A percentile compares a stretch with the other conserved stretches of the same genome.
phyloP scores from a whole-genome alignment of 176 grass and related monocot species.

The Cenchrus americanus region DNA sequence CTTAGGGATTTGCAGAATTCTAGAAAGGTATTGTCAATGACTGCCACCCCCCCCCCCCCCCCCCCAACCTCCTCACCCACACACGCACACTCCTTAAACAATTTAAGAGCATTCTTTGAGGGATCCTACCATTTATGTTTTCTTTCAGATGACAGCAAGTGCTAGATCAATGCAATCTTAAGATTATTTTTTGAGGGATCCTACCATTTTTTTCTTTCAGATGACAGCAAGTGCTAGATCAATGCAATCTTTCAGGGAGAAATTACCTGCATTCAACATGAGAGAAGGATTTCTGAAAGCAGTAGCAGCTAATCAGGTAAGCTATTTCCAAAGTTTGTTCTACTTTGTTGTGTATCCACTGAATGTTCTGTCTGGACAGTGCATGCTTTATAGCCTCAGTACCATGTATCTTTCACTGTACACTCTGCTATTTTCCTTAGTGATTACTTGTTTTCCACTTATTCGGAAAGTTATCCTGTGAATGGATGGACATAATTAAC shows the following conservation, averaged over 20 bases:
- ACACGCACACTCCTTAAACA: background rate
- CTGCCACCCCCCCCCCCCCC: too few species aligned
- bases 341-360: slow-evolving; percentile 8
- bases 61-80: too few species aligned
- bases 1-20: slow-evolving; percentile 83
- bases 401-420: background rate
- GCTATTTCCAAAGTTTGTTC: slow-evolving; percentile 21
- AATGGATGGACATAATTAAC: slow-evolving; percentile 13
- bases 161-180: slow-evolving; percentile 77
- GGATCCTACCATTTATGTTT: background rate
- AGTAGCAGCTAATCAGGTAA: slow-evolving; percentile 81
- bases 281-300: slow-evolving; percentile 83
- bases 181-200: background rate
- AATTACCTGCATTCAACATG: slow-evolving; percentile 78
- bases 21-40: slow-evolving; percentile 62
- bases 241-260: slow-evolving; percentile 91
- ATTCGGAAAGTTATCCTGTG: slow-evolving; percentile 15
- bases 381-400: background rate
- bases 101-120: background rate
- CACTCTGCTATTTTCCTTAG: background rate
- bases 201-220: slow-evolving; percentile 49
- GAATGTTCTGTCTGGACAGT: background rate
- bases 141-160: slow-evolving; percentile 61
- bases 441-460: background rate
- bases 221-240: slow-evolving; percentile 59